These are phyloP conservation scores for Lizanozyma gosingica DNA, from an alignment of 1,139 yeast genomes.

Conservation along the genomic window DNA sequence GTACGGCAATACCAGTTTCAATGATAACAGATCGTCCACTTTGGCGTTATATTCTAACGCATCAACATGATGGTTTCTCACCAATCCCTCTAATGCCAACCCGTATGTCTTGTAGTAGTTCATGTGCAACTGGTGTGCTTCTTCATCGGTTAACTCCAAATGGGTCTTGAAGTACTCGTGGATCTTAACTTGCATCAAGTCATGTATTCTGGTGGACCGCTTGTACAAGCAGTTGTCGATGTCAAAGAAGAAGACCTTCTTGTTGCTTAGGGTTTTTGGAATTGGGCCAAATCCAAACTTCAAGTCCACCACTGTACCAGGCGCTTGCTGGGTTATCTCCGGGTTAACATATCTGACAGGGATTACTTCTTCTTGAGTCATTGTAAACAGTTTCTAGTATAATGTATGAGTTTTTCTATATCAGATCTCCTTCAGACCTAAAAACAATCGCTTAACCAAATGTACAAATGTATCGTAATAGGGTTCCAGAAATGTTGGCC, in stretches of 20 bases:
- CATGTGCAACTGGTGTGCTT: slow-evolving; percentile 66
- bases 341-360: not conserved
- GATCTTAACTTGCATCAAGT: slow-evolving; percentile 79
- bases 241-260: slow-evolving; percentile 71
- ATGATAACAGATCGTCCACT: slow-evolving; percentile 89
- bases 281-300: slow-evolving; percentile 41
- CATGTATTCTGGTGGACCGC: slow-evolving; percentile 68
- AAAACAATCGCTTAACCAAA: no score
- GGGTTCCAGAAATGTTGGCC: no score
- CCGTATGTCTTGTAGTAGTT: slow-evolving; percentile 83
- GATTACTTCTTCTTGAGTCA: not conserved
- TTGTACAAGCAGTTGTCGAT: slow-evolving; percentile 86
- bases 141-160: slow-evolving; percentile 55
- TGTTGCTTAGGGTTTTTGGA: slow-evolving; percentile 20
- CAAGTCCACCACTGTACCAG: slow-evolving; percentile 30
- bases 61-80: slow-evolving; percentile 70
- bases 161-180: slow-evolving; percentile 68
- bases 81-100: slow-evolving; percentile 86
- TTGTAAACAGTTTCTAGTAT: not conserved
- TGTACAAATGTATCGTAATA: no score
- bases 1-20: slow-evolving; percentile 64
- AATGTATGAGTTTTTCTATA: no score
- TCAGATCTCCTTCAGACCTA: no score
- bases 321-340: slow-evolving; percentile 6
- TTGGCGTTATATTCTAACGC: slow-evolving; percentile 81